These are phyloP conservation scores for Beauveria sp. DNA, from an alignment of 2,329 filamentous ascomycete species.

Conservation along the genomic window DNA sequence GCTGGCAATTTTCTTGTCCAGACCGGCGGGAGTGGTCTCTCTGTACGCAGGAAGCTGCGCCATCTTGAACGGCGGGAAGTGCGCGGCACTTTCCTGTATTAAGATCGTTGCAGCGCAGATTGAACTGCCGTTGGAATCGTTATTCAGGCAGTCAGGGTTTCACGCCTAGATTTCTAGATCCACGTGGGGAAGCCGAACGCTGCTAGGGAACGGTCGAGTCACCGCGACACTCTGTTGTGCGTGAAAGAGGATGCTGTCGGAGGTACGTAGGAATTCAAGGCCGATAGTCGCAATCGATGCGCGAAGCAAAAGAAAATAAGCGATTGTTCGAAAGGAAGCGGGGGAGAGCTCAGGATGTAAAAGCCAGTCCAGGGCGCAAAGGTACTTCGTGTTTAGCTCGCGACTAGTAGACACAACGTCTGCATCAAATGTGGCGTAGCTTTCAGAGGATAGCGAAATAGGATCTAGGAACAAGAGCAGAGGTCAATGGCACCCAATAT, in stretches of 20 bases:
- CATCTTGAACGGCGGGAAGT: not conserved
- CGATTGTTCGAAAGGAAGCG: not conserved
- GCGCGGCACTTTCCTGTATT: not conserved
- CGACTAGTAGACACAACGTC: not conserved
- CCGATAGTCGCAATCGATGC: not conserved
- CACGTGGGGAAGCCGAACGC: not conserved
- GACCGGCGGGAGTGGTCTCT: not conserved
- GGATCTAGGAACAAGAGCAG: not conserved
- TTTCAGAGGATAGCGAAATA: not conserved
- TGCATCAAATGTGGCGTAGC: not conserved
- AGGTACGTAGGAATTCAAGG: not conserved
- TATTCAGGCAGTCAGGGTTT: not conserved
- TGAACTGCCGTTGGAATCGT: not conserved
- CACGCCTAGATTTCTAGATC: not conserved
- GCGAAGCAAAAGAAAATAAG: not conserved
- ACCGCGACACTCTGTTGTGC: not conserved
- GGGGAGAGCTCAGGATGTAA: not conserved
- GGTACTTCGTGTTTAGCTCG: not conserved
- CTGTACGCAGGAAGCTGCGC: slow-evolving; percentile 6
- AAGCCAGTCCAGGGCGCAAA: not conserved
- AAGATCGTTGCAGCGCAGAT: not conserved
- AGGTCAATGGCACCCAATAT: not conserved
- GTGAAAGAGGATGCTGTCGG: not conserved
- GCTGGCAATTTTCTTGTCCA: slow-evolving; percentile 8
- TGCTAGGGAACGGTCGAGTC: not conserved